phyloP scores from a whole-genome alignment of 169 alveolate genomes.

The Eimeria maxima region DNA sequence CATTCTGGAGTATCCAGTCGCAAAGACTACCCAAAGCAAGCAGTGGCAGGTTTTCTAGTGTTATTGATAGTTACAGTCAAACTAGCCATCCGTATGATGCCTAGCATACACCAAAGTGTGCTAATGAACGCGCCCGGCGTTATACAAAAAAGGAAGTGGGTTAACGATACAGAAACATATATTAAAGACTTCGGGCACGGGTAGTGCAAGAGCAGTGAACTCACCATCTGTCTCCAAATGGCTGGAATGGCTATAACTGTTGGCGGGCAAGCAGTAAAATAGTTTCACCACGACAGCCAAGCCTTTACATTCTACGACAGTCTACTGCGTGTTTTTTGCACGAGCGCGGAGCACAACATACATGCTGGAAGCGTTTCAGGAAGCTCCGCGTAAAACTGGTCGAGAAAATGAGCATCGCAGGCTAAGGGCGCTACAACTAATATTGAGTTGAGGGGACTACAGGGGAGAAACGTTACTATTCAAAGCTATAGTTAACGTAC shows the following conservation, averaged over 20 bases:
- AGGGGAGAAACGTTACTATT: neutral
- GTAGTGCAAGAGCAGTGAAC: neutral
- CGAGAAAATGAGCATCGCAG: neutral
- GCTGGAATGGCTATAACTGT: neutral
- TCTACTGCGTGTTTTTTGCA: neutral
- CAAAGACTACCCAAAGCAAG: too few relatives aligned
- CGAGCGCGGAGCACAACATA: neutral
- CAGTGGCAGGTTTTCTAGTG: neutral
- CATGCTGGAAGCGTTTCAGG: neutral
- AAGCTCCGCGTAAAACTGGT: neutral
- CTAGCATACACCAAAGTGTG: neutral
- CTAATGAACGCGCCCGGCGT: neutral
- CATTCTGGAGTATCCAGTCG: neutral
- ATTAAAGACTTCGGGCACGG: neutral
- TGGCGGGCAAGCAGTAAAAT: neutral
- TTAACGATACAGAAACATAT: neutral
- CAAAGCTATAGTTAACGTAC: neutral
- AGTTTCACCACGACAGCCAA: neutral
- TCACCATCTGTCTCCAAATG: neutral
- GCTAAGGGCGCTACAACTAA: neutral
- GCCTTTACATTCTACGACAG: neutral
- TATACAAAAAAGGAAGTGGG: neutral
- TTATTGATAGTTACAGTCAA: neutral
- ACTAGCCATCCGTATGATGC: neutral
- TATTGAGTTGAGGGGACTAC: neutral